phyloP scores from a whole-genome alignment of 305 asterid species.

The Plantago coronopus region DNA sequence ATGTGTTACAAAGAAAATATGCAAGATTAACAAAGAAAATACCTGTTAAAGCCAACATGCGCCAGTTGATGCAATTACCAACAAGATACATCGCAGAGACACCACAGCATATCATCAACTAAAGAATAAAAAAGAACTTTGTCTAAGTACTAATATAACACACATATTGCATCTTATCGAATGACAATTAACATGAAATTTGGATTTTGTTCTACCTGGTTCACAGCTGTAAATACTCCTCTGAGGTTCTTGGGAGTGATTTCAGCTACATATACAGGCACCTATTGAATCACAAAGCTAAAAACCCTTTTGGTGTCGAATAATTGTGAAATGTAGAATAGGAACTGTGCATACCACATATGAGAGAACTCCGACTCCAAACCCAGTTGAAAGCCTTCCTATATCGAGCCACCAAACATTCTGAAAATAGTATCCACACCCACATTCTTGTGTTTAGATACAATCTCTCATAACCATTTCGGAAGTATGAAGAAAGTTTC shows the following conservation, averaged over 20 bases:
- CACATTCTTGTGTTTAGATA: not conserved
- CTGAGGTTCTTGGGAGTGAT: constrained; percentile 81
- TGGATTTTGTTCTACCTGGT: constrained; percentile 49
- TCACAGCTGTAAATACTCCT: constrained; percentile 74
- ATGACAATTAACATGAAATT: constrained; percentile 1
- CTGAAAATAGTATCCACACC: constrained; percentile 23
- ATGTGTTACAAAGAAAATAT: constrained; percentile 2
- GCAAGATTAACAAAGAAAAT: constrained; percentile 17
- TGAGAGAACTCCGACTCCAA: constrained; percentile 75
- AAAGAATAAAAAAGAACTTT: constrained; percentile 17
- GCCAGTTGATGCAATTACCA: constrained; percentile 53
- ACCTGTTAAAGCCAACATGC: constrained; percentile 51
- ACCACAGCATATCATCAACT: constrained; percentile 63
- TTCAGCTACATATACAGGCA: constrained; percentile 86
- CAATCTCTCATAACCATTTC: not conserved
- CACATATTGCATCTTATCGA: not conserved
- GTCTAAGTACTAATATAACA: constrained; percentile 11
- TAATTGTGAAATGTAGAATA: not conserved
- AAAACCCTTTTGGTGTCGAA: constrained; percentile 15
- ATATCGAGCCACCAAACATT: constrained; percentile 69
- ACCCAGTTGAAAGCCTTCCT: constrained; percentile 72
- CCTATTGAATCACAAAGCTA: constrained; percentile 41
- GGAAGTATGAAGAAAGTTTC: not conserved
- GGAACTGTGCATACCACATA: constrained; percentile 44
- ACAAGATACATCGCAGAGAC: constrained; percentile 43